Percentiles rank a stretch among this genome's conserved stretches.
These are phyloP conservation scores for Murraya koenigii DNA, from an alignment of 345 rosid species.

Conservation along the genomic window DNA sequence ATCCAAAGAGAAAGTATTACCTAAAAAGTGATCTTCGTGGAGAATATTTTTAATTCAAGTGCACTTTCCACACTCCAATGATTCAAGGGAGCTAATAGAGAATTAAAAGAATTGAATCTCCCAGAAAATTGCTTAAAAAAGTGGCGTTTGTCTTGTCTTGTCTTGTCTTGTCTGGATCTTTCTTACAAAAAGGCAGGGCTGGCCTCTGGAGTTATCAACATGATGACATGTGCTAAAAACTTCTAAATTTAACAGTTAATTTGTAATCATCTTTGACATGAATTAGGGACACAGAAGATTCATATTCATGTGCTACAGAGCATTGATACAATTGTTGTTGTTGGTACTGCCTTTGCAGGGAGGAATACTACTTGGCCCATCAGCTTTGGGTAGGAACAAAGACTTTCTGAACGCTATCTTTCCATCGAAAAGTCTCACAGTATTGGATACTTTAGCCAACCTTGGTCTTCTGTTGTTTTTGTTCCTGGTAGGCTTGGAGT, in stretches of 20 bases:
- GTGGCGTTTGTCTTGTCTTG: too few relatives aligned
- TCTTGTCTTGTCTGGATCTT: too few relatives aligned
- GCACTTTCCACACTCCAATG: not conserved
- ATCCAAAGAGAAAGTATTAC: too few relatives aligned
- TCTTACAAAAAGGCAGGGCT: too few relatives aligned
- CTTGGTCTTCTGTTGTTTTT: constrained; percentile 79
- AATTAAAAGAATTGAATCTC: too few relatives aligned
- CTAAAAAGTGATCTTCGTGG: too few relatives aligned
- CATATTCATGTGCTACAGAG: not conserved
- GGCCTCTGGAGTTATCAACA: too few relatives aligned
- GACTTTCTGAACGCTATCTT: constrained; percentile 43
- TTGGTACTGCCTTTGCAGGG: constrained; percentile 35
- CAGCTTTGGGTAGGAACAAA: constrained; percentile 62
- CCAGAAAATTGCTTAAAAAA: too few relatives aligned
- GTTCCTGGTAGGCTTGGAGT: constrained; percentile 69
- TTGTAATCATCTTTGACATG: not conserved
- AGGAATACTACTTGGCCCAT: constrained; percentile 77
- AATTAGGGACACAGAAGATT: not conserved
- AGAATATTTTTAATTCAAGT: not conserved
- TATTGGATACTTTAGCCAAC: constrained; percentile 73
- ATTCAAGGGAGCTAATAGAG: not conserved
- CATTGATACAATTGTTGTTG: not conserved
- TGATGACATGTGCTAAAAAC: too few relatives aligned
- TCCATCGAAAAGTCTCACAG: constrained; percentile 54
- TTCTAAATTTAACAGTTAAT: too few relatives aligned